These are phyloP conservation scores for Cladophialophora chaetospira DNA, from an alignment of 2,329 filamentous ascomycete genomes.

Conservation along the genomic window DNA sequence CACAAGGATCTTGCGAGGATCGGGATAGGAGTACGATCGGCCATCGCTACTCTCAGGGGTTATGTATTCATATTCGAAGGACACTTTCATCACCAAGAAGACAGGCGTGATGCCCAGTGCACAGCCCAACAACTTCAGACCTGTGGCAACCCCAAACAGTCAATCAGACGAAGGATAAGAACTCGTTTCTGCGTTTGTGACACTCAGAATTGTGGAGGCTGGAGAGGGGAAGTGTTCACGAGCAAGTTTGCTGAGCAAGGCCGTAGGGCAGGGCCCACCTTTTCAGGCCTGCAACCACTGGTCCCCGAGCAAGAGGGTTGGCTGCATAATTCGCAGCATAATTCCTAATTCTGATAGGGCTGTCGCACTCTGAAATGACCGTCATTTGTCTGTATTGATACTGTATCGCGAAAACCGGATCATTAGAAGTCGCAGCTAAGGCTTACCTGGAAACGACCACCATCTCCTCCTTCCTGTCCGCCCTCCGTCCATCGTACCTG, in stretches of 20 bases:
- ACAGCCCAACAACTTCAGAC: not conserved
- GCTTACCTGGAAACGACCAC: too few relatives aligned
- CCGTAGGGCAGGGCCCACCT: not conserved
- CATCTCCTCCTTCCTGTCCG: not conserved
- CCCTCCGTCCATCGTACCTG: not conserved
- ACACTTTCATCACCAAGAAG: not conserved
- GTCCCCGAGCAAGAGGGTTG: not conserved
- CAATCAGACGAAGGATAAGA: not conserved
- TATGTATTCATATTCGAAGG: not conserved
- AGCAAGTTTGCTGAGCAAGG: constrained; percentile 10
- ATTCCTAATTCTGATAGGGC: constrained; percentile 4
- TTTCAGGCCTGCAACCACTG: not conserved
- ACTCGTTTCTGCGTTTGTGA: not conserved
- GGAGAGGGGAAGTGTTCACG: not conserved
- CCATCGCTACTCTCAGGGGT: too few relatives aligned
- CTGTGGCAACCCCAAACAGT: not conserved
- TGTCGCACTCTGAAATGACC: too few relatives aligned
- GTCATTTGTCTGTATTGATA: too few relatives aligned
- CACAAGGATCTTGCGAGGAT: constrained; percentile 5
- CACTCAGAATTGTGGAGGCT: not conserved
- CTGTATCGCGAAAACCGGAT: too few relatives aligned
- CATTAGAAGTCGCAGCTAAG: too few relatives aligned
- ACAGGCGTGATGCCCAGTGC: not conserved
- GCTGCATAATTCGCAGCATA: constrained; percentile 18
- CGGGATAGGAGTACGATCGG: constrained; percentile 6